Evolutionary conservation across 2,329 filamentous ascomycete genomes (phyloP).

Genomic region (Phoma herbarum): DNA sequence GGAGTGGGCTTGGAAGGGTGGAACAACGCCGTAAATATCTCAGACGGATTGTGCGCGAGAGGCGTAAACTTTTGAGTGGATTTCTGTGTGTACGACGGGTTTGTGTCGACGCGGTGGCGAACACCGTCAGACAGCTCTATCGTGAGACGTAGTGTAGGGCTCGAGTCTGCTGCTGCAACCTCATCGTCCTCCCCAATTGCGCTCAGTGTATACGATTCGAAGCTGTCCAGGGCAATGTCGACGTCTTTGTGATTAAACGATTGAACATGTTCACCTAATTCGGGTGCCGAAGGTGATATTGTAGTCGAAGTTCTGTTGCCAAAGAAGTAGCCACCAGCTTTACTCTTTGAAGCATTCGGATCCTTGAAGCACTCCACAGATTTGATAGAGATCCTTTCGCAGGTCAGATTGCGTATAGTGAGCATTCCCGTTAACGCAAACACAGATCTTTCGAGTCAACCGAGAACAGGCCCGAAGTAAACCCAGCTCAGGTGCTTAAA

Average conservation of each 20-base stretch:
- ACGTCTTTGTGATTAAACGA: slow-evolving; percentile 70
- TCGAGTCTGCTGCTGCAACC: slow-evolving; percentile 31
- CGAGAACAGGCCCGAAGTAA: background rate
- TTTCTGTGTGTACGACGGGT: slow-evolving; percentile 63
- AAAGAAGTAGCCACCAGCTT: slow-evolving; percentile 45
- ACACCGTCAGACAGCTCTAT: slow-evolving; percentile 70
- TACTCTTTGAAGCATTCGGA: slow-evolving; percentile 54
- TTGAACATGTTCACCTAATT: slow-evolving; percentile 64
- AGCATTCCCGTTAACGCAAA: slow-evolving; percentile 50
- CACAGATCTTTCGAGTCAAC: background rate
- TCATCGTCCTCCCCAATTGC: slow-evolving; percentile 53
- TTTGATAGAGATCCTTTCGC: slow-evolving; percentile 75
- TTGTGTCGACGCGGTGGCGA: slow-evolving; percentile 73
- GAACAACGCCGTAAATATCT: slow-evolving; percentile 55
- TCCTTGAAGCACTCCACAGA: slow-evolving; percentile 76
- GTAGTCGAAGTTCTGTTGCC: slow-evolving; percentile 34
- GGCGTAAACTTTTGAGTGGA: slow-evolving; percentile 51
- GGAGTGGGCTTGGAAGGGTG: slow-evolving; percentile 54
- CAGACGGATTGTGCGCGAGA: slow-evolving; percentile 50
- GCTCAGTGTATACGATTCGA: slow-evolving; percentile 70
- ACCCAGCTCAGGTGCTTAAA: background rate
- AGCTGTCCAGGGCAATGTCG: slow-evolving; percentile 71
- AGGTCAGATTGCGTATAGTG: slow-evolving; percentile 83
- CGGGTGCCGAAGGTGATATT: slow-evolving; percentile 49
- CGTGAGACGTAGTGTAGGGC: slow-evolving; percentile 75